Base-by-base conservation (phyloP, 169 alveolate genomes). In the Eimeria nieschulzi region DNA sequence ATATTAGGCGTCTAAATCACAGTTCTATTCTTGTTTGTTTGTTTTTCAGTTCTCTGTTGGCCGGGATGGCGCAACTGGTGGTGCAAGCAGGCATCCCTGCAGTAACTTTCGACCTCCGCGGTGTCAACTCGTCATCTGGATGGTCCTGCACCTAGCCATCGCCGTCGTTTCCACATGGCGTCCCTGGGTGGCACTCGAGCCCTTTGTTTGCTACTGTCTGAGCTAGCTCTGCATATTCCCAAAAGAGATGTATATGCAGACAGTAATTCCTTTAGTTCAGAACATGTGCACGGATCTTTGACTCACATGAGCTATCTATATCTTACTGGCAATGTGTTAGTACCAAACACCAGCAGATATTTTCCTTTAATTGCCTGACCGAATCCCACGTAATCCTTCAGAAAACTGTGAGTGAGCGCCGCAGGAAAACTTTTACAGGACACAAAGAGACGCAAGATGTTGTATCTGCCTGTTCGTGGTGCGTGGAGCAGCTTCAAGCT, bases 71-170 rank as follows among this genome's bases (percentile, higher is more conserved):
- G 61, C 90, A 68, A 6, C 70, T 87, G 9, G 39, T 73, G 51
- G 86, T 78, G 9, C 56, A 56, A 17, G 46, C 79, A 6, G 94
- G 94, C n/a, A 7, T 91, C 51, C 92, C 92, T 53, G 78, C 87
- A 12, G 68, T 94, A 5, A 86, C 95, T 33, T 94, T 94, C 71
- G 95, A 94, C 84, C 94, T 91, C 23, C 84, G 96, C 23, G 96
- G 96, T 8, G 95, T 91, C 56, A 91, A 91, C 23, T 46, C 70
- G 21, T 94, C 96, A 15, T 59, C 95, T 0, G 96, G 96, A 23
- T 56, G 94, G 94, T 91, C 64, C 66, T 68, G 23, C 76, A 33
- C 59, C 17, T 33, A 33, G 46, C 46, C 46, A 33, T 33, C 87
- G 46, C 17, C 0, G 15, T 59, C n/a, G 68, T 6, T 17, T 23